Evolutionary conservation across 345 rosid genomes (phyloP), one percentile per base, ranked within the genome.

Genomic region (Geranium rotundifolium): DNA sequence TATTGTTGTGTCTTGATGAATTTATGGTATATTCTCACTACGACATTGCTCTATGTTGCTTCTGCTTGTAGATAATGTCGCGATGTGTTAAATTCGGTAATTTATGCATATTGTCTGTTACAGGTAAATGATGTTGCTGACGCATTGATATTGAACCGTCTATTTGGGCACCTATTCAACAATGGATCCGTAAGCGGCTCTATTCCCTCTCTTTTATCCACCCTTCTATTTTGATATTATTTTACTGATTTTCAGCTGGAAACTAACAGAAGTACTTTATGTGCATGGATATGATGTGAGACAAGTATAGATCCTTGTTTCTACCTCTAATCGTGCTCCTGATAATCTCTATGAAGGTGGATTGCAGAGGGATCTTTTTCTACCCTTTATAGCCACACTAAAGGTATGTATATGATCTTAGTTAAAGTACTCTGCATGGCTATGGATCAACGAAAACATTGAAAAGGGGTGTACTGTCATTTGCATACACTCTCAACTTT

Each of bases 91-190:
- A n/a, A 31, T 37, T 0, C 12, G 17, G 37, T 20, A 39, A n/a
- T 18, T 29, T 10, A 30, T 17, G 18, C 27, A 9, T 29, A 17
- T 19, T 16, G 57, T 4, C 23, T 29, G 46, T 30, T 56, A 4
- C 59, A 93, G 99, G 99, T 93, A 60, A 90, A 75, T 80, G 99
- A 93, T 69, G 99, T 93, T 67, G 99, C 97, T 65, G 99, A 93
- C 80, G 99, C 99, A 63, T 74, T 93, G 76, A 93, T 93, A 65
- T 81, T 90, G 54, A 88, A 93, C 68, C 82, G 99, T 55, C 90
- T 93, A 50, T 93, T 86, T 39, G 29, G 84, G 71, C 96, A 93
- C 68, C 75, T 93, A 60, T 93, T 85, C 75, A 76, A 72, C 71
- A 79, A 88, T 79, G 97, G 99, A n/a, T 73, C 82, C 56, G 99